Evolutionary conservation across 306 rosid species (phyloP).

Genomic region (Trifolium dubium): DNA sequence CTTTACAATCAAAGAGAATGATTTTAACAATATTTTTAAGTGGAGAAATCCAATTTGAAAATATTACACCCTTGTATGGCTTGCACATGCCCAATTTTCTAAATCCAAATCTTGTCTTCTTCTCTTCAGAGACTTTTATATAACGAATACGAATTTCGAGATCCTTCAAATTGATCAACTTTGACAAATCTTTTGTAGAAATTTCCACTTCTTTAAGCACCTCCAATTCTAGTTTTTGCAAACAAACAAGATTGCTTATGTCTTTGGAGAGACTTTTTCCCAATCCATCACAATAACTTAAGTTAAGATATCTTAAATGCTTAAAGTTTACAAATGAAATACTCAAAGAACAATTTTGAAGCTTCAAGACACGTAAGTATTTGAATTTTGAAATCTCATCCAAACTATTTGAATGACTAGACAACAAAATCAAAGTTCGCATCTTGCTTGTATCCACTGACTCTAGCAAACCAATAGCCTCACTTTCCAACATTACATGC

Average conservation of each 20-base stretch:
- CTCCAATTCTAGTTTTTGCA: neutral
- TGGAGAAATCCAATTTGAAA: constrained; percentile 21
- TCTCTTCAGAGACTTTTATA: neutral
- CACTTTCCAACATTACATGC: too few species aligned
- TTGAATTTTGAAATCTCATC: neutral
- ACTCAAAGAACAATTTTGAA: neutral
- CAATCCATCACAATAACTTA: fast-evolving
- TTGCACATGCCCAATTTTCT: neutral
- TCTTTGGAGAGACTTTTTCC: neutral
- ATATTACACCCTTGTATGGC: too few species aligned
- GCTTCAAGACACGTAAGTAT: neutral
- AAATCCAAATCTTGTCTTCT: neutral
- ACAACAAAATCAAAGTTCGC: neutral
- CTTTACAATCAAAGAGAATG: fast-evolving
- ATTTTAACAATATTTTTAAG: constrained; percentile 1
- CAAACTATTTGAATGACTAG: too few species aligned
- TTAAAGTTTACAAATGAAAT: neutral
- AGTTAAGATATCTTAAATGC: neutral
- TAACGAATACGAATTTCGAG: neutral
- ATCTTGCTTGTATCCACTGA: too few species aligned
- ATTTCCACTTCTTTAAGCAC: neutral
- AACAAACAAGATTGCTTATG: neutral
- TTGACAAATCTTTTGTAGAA: neutral
- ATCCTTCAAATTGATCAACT: constrained; percentile 1
- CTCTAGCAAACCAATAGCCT: too few species aligned